A percentile compares a stretch with the other conserved stretches of the same genome.
Conservation (phyloP, 208 protist genomes). For the Acanthamoeba lenticulata region DNA sequence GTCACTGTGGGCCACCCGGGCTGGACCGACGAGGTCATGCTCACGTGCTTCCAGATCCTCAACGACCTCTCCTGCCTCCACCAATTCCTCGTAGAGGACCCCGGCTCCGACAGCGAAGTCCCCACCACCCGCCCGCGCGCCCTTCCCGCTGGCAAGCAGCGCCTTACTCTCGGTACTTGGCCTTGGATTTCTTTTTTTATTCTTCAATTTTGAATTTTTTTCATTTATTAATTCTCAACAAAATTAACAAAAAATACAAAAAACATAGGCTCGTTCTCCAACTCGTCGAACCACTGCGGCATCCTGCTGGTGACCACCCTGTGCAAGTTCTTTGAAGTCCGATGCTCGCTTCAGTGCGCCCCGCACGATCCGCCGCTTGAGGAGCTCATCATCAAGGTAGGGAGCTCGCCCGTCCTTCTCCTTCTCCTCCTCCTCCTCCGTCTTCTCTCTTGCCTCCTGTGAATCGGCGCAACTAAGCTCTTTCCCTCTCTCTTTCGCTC, state of each 20-base stretch:
- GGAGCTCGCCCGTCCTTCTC: too few relatives aligned
- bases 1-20: constrained; percentile 14
- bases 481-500: background rate
- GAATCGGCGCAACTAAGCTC: too few relatives aligned
- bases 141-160: background rate
- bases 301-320: constrained; percentile 48
- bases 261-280: constrained; percentile 45
- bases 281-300: constrained; percentile 4
- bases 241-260: background rate
- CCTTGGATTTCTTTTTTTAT: background rate
- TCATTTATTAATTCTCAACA: too few relatives aligned
- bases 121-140: background rate
- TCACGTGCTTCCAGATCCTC: constrained; percentile 47
- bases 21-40: constrained; percentile 23
- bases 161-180: background rate
- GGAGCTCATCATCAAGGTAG: background rate
- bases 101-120: background rate
- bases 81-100: constrained; percentile 32
- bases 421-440: background rate
- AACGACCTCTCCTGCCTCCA: constrained; percentile 46
- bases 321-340: constrained; percentile 64
- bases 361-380: background rate
- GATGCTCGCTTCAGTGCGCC: background rate
- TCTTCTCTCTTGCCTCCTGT: background rate
- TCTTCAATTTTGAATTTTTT: too few relatives aligned